Conservation (phyloP, 371 early-diverging fungal genomes). For the Blakeslea trispora region DNA sequence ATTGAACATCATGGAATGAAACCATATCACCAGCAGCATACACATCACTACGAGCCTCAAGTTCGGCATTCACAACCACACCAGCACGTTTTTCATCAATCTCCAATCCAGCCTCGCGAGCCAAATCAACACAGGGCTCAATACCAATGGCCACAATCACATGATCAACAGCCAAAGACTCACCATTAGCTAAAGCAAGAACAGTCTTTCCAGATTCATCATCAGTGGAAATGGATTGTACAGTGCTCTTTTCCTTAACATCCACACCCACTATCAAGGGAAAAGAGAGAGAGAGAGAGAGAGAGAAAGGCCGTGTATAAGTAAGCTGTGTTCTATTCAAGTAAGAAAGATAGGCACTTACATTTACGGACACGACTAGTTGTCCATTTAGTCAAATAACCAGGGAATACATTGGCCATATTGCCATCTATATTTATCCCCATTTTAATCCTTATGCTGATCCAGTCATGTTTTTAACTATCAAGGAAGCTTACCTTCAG, state of each 20-base stretch:
- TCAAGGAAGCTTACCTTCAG: conserved; percentile 63
- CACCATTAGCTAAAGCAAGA: conserved; percentile 51
- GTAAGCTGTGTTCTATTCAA: no score
- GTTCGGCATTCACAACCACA: conserved; percentile 75
- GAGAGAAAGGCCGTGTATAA: no score
- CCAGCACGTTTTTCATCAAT: conserved; percentile 69
- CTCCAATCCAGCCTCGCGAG: conserved; percentile 69
- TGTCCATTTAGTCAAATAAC: conserved; percentile 73
- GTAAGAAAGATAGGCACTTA: conserved; percentile 13
- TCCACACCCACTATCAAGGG: conserved; percentile 58
- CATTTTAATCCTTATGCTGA: no score
- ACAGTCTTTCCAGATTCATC: conserved; percentile 49
- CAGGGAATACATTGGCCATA: conserved; percentile 74
- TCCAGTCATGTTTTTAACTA: no score
- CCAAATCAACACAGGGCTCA: conserved; percentile 69
- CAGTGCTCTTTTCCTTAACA: conserved; percentile 52
- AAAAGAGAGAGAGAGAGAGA: no score
- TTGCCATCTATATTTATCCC: conserved; percentile 53
- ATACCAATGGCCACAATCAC: conserved; percentile 77
- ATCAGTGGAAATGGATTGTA: conserved; percentile 42
- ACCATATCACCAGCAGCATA: conserved; percentile 79
- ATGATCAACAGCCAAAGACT: conserved; percentile 60
- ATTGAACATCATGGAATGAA: conserved; percentile 72
- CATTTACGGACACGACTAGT: conserved; percentile 58
- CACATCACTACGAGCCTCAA: conserved; percentile 73